Evolutionary conservation across 257 asterid species (phyloP), one percentile per base, ranked within the genome.

Genomic region (Lycium barbarum): DNA sequence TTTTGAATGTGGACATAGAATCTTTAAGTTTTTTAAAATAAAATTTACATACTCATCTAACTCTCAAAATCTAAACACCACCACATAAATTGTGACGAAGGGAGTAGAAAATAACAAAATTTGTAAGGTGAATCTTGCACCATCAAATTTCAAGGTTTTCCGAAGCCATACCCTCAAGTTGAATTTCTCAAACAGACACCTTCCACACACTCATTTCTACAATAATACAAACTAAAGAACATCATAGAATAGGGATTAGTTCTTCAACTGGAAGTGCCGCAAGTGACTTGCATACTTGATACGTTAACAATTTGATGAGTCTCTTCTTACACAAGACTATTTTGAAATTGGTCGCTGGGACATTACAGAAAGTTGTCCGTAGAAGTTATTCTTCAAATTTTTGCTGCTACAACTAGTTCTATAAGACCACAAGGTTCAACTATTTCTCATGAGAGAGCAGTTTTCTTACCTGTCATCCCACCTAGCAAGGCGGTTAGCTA

Each of bases 381-480:
- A 8, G 79, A 43, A 71, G 55, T 43, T 71, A 40, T 36, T 15
- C 79, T 40, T 71, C 36, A 43, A 43, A 2, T 43, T 5, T 71
- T 71, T 71, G 17, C 57, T 71, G 54, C 79, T 9, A 71, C 79
- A 71, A 66, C 36, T 71, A 20, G 79, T 71, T 71, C 79, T 43
- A 40, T 43, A 71, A 71, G 35, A 18, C 4, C 57, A 71, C 17
- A 40, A 2, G 3, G 57, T 43, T 81, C 72, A 81, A 22, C 61
- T 62, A 63, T 63, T 43, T 58, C 65, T 2, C 4, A 58, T 58
- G 74, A 15, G 57, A 84, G 81, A 84, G 58, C 54, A 74, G 72
- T 83, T 68, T 43, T 83, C 88, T 87, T 86, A 96, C 99, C 99
- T 93, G 89, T 96, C 98, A 92, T 96, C 99, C 99, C 99, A 96